phyloP scores from a whole-genome alignment of 1,139 yeast species.

The Candida mesenterica region DNA sequence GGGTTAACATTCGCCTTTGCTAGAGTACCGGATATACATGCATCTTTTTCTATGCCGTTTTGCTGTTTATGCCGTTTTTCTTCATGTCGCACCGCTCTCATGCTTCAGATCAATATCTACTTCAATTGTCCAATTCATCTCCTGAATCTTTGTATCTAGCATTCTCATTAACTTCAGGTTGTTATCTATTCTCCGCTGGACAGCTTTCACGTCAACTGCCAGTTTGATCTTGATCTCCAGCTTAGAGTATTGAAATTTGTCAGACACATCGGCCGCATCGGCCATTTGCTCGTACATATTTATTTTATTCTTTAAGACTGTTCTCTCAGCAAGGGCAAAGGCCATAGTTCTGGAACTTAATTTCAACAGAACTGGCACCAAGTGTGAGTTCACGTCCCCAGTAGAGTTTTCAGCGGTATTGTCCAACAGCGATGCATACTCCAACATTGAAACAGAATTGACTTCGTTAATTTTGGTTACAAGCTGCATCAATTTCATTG shows the following conservation, averaged over 20 bases:
- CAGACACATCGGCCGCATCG: background rate
- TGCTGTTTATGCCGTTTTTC: no score
- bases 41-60: no score
- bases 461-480: slow-evolving; percentile 1
- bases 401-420: background rate
- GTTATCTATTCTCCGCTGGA: background rate
- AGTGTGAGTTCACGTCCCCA: background rate
- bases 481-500: background rate
- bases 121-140: slow-evolving; percentile 1
- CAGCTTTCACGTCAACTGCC: background rate
- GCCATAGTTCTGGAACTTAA: background rate
- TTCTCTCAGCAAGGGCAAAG: slow-evolving; percentile 1
- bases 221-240: background rate
- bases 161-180: slow-evolving; percentile 1
- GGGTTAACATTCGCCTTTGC: slow-evolving; percentile 1
- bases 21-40: slow-evolving; percentile 2
- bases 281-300: background rate
- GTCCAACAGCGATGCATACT: background rate
- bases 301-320: background rate
- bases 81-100: no score
- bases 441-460: background rate
- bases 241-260: background rate
- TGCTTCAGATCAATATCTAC: no score
- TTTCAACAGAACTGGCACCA: background rate
- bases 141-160: background rate